Conservation (phyloP, 2,329 filamentous ascomycete genomes). For the Metarhizium humberi region DNA sequence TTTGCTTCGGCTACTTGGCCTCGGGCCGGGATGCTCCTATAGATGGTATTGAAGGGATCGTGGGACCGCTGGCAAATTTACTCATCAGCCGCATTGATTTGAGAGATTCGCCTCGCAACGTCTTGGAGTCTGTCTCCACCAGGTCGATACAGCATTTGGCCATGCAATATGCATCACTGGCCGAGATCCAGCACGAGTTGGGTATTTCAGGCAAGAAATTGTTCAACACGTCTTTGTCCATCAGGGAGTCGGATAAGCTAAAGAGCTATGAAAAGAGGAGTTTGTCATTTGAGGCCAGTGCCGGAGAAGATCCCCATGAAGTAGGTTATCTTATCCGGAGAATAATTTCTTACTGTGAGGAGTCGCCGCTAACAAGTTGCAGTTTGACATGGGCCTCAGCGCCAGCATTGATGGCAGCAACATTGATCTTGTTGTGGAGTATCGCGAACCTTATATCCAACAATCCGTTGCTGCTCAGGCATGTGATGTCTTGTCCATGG, state of each 20-base stretch:
- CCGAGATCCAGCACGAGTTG: conserved; percentile 1
- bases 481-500: neutral
- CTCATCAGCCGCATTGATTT: conserved; percentile 29
- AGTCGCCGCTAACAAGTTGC: neutral
- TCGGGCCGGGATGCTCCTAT: conserved; percentile 41
- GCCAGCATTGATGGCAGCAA: conserved; percentile 1
- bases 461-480: conserved; percentile 1
- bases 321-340: neutral
- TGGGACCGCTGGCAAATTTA: conserved; percentile 46
- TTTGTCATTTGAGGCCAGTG: neutral
- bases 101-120: neutral
- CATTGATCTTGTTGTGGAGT: conserved; percentile 6
- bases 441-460: conserved; percentile 4
- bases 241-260: neutral
- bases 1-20: conserved; percentile 42
- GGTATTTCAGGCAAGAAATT: neutral
- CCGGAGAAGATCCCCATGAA: conserved; percentile 2
- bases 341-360: neutral
- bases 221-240: conserved; percentile 2
- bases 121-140: neutral
- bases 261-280: neutral
- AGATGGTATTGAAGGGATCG: conserved; percentile 33
- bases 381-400: conserved; percentile 4
- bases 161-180: conserved; percentile 3
- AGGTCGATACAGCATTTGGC: neutral